phyloP scores from a whole-genome alignment of 1,284 basidiomycete species.

The Ustilago xerochloae region DNA sequence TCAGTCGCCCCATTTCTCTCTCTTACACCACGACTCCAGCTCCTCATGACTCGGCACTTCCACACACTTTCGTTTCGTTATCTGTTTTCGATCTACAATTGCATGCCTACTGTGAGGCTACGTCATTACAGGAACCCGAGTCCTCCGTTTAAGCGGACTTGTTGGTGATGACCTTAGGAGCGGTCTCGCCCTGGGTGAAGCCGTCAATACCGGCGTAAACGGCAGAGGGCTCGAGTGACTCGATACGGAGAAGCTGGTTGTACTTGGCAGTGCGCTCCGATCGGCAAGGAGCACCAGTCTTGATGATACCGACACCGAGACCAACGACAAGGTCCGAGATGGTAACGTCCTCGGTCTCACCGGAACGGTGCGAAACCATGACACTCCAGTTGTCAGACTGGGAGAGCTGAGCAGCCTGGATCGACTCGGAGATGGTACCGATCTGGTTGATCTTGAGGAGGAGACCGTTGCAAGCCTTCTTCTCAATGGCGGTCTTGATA shows the following conservation, averaged over 20 bases:
- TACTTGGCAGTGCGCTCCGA: conserved; percentile 86
- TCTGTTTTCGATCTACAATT: conserved; percentile 13
- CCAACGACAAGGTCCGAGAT: conserved; percentile 97
- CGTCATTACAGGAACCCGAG: not conserved
- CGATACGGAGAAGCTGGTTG: conserved; percentile 67
- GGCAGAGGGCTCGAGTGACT: conserved; percentile 55
- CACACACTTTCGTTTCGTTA: not conserved
- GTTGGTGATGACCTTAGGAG: conserved; percentile 61
- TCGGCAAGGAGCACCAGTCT: conserved; percentile 95
- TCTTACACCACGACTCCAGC: not conserved
- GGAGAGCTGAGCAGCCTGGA: conserved; percentile 93
- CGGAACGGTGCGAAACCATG: conserved; percentile 99
- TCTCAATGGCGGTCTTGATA: conserved; percentile 99
- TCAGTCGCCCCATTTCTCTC: not conserved
- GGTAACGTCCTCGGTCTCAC: conserved; percentile 77
- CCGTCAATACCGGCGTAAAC: conserved; percentile 66
- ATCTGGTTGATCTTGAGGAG: conserved; percentile 96
- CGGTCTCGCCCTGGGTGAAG: conserved; percentile 60
- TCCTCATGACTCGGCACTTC: not conserved
- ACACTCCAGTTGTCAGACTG: conserved; percentile 98
- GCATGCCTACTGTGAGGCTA: conserved; percentile 1
- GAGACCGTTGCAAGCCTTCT: conserved; percentile 99
- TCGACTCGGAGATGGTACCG: conserved; percentile 98
- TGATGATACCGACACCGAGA: conserved; percentile 93
- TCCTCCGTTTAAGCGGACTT: conserved; percentile 38